Evolutionary conservation across 139 green algal genomes (phyloP).

Genomic region (Medakamo hakoo): DNA sequence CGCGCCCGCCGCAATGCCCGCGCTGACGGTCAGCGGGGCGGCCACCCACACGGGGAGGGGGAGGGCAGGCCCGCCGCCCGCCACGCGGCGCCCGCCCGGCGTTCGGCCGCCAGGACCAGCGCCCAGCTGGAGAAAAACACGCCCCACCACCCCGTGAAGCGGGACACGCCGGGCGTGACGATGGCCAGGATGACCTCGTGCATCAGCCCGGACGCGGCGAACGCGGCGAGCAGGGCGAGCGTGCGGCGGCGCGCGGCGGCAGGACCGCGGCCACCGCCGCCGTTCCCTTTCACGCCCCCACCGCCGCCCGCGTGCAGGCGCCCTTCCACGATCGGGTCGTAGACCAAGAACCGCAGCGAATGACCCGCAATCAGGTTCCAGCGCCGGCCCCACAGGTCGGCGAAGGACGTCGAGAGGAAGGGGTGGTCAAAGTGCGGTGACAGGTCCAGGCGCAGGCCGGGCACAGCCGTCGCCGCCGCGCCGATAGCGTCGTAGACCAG

Average conservation of each 20-base stretch:
- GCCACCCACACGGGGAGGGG: neutral
- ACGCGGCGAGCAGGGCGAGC: conserved; percentile 8
- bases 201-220: conserved; percentile 18
- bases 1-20: neutral
- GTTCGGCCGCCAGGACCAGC: neutral
- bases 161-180: neutral
- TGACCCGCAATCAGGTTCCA: conserved; percentile 38
- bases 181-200: conserved; percentile 22
- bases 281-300: conserved; percentile 2
- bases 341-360: conserved; percentile 19
- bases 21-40: no score
- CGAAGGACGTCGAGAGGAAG: conserved; percentile 13
- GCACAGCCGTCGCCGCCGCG: neutral
- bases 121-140: neutral
- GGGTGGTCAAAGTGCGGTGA: conserved; percentile 32
- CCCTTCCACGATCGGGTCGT: conserved; percentile 25
- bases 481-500: conserved; percentile 13
- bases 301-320: neutral
- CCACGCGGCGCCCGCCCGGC: neutral
- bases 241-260: neutral
- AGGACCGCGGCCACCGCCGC: neutral
- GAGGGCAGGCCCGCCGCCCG: neutral
- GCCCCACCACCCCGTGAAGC: neutral
- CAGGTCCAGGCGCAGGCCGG: conserved; percentile 15
- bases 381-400: conserved; percentile 27